phyloP scores from a whole-genome alignment of 768 basidiomycete genomes.

The Kwoniella bestiolae region DNA sequence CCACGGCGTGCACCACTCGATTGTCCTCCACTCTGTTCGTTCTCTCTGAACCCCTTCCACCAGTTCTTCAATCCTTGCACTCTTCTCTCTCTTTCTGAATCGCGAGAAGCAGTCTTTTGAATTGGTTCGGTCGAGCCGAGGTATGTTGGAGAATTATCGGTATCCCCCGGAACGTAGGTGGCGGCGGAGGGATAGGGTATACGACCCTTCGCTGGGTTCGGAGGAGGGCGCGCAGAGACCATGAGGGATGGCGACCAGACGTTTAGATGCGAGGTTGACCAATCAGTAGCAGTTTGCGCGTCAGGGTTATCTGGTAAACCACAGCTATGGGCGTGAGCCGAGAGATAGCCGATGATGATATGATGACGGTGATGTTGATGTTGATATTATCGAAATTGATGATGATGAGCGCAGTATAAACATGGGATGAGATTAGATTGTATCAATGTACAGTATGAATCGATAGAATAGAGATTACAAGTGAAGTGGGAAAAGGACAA shows the following conservation, averaged over 20 bases:
- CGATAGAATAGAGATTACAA: too few species aligned
- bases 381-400: not conserved
- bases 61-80: constrained; percentile 45
- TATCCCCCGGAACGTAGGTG: constrained; percentile 44
- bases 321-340: too few species aligned
- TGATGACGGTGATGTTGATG: not conserved
- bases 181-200: constrained; percentile 47
- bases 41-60: constrained; percentile 49
- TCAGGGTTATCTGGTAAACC: too few species aligned
- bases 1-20: constrained; percentile 2
- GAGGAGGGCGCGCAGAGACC: constrained; percentile 47
- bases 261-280: too few species aligned
- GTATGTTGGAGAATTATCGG: constrained; percentile 35
- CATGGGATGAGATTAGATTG: not conserved
- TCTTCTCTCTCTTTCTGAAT: constrained; percentile 38
- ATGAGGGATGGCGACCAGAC: too few species aligned
- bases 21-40: not conserved
- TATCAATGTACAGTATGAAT: too few species aligned
- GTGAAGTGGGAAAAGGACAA: too few species aligned
- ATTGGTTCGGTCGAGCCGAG: constrained; percentile 33
- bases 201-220: constrained; percentile 37
- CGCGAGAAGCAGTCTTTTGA: constrained; percentile 26
- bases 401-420: not conserved
- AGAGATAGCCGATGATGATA: too few species aligned
- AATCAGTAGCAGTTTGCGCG: too few species aligned